A percentile compares a stretch with the other conserved stretches of the same genome.
phyloP scores from a whole-genome alignment of 495 filamentous ascomycete species.

The Penicillium parvum region DNA sequence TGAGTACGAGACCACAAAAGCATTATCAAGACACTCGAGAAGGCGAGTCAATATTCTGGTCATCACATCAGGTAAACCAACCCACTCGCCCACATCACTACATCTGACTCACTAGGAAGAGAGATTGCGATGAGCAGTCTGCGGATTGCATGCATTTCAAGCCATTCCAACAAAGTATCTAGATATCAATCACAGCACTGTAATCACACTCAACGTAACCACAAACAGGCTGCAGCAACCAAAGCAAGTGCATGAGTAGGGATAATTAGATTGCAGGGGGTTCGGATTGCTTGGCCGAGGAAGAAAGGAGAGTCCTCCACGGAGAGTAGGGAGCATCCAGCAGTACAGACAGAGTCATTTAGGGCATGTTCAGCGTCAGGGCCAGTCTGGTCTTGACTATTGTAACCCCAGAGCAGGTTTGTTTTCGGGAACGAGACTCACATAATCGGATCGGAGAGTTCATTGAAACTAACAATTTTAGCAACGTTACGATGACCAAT shows the following conservation, averaged over 20 bases:
- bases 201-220: neutral
- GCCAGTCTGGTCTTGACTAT: neutral
- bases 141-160: neutral
- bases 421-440: neutral
- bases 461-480: neutral
- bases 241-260: neutral
- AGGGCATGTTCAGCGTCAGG: neutral
- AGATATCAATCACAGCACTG: neutral
- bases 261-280: conserved; percentile 3
- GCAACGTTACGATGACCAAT: conserved; percentile 14
- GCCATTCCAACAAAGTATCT: neutral
- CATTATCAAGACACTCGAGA: too few species aligned
- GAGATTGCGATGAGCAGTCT: conserved; percentile 7
- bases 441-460: conserved; percentile 6
- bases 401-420: neutral
- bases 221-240: neutral
- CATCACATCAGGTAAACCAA: too few species aligned
- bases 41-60: too few species aligned
- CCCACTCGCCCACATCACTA: too few species aligned
- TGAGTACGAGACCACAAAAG: too few species aligned
- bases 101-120: neutral
- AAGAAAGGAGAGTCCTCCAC: neutral
- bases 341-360: neutral
- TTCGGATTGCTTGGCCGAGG: conserved; percentile 8
- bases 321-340: neutral